phyloP scores from a whole-genome alignment of 2,329 filamentous ascomycete species.

The Triangularia verruculosa region DNA sequence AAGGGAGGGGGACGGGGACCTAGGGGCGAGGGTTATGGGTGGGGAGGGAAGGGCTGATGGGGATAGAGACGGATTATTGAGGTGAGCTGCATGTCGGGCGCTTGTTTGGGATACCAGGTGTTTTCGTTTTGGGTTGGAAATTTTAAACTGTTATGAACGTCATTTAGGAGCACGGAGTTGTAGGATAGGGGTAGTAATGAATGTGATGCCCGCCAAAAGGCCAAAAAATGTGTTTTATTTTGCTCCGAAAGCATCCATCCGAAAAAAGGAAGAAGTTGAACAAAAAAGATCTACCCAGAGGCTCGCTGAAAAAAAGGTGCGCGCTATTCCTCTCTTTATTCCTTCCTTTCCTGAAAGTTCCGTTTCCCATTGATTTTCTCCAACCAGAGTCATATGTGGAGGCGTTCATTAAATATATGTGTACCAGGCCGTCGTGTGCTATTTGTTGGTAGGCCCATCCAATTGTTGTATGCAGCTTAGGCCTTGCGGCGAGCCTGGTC shows the following conservation, averaged over 20 bases:
- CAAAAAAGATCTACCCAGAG: neutral
- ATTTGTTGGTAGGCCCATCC: neutral
- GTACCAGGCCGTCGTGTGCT: neutral
- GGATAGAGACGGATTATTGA: conserved; percentile 15
- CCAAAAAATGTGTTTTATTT: neutral
- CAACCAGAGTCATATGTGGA: neutral
- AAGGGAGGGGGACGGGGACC: conserved; percentile 10
- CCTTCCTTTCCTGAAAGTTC: neutral
- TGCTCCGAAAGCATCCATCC: neutral
- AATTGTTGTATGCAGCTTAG: neutral
- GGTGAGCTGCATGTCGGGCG: neutral
- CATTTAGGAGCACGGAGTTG: neutral
- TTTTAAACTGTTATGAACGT: no score
- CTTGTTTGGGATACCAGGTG: neutral
- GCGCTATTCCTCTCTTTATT: neutral
- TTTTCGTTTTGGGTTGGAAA: neutral
- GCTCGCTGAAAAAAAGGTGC: neutral
- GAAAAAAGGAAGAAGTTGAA: neutral
- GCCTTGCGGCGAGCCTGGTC: conserved; percentile 30
- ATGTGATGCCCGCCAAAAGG: neutral
- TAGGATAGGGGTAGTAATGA: neutral
- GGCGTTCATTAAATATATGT: neutral
- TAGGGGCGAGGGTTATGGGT: neutral
- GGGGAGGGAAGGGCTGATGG: conserved; percentile 1
- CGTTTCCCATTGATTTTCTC: neutral